These are phyloP conservation scores for Chytridiales sp. DNA, from an alignment of 371 early-diverging fungal genomes.

Conservation along the genomic window DNA sequence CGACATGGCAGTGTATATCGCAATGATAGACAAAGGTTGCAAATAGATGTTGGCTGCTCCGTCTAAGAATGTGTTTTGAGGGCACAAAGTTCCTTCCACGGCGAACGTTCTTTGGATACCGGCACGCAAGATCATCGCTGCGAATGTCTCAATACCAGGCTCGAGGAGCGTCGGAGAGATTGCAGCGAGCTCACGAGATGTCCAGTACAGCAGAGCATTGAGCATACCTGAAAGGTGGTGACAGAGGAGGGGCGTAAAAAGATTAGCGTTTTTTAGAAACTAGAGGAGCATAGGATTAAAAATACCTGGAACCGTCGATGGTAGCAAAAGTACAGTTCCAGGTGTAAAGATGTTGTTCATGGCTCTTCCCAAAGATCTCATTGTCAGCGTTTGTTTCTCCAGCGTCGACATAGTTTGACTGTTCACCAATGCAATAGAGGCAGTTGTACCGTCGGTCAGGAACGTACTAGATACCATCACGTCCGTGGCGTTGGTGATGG, in stretches of 20 bases:
- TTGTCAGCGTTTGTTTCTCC: background rate
- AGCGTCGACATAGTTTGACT: background rate
- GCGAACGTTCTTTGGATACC: conserved; percentile 31
- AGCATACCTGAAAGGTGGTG: conserved; percentile 27
- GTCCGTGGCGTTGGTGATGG: conserved; percentile 6
- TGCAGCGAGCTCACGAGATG: conserved; percentile 16
- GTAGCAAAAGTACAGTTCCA: background rate
- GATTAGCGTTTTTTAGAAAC: no score
- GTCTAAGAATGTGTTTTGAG: no score
- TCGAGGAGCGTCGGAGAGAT: conserved; percentile 23
- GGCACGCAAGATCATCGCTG: conserved; percentile 21
- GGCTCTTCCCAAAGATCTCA: background rate
- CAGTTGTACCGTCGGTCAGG: conserved; percentile 39
- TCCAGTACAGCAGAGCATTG: conserved; percentile 33
- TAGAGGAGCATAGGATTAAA: conserved; percentile 20
- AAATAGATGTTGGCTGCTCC: no score
- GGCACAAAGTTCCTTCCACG: conserved; percentile 19
- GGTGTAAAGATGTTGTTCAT: background rate
- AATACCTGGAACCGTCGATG: conserved; percentile 21
- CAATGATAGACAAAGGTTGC: no score
- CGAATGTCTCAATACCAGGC: conserved; percentile 27
- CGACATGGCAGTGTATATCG: no score
- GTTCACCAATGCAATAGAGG: conserved; percentile 29
- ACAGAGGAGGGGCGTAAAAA: no score
- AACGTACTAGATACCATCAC: conserved; percentile 14